Base-by-base conservation (phyloP, 176 grass and related monocot species). In the Dendrocalamus sinicus region DNA sequence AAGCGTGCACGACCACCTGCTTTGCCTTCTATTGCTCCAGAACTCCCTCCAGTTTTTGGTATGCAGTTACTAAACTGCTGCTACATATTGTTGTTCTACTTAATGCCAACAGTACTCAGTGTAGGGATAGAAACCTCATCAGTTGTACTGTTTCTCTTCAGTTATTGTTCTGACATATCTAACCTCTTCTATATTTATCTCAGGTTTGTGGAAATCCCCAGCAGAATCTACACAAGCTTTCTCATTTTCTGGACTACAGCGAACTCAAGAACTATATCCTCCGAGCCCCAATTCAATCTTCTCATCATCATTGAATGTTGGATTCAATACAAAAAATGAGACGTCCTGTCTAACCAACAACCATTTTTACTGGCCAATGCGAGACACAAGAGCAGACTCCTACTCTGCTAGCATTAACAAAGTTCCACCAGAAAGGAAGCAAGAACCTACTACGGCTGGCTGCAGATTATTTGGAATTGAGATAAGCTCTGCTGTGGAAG, bases 391-490 rank as follows among this genome's bases (percentile, higher is more conserved):
- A 76, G 59, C 72, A 4, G 75, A 83, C 43, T 72, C 88, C 67
- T 88, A 72, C 62, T 79, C 83, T 65, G 45, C 79, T 89, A 83
- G 79, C 40, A 78, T 93, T 26, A 89, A 69, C 53, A 93, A 82
- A 63, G 61, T 73, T 73, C 83, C 67, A 77, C 39, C 63, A 57
- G 84, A 91, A 80, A 91, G 70, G 55, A 95, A 96, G 82, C 84
- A 89, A 82, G 90, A 94, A 62, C 75, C 79, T 54, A n/a, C 72
- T 45, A 45, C 72, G 44, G 52, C 73, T 82, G 92, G 94, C 39
- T 94, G 88, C 73, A 92, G 92, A 84, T 86, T 97, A 83, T 97
- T 97, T 75, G 94, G 94, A 44, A 90, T 97, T 22, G 83, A 97
- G 48, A 83, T 97, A 79, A 81, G 89, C 44, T 77, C 67, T 26